Percentiles rank a stretch among this genome's conserved stretches.
phyloP scores from a whole-genome alignment of 345 rosid genomes.

The Hibiscus syriacus region DNA sequence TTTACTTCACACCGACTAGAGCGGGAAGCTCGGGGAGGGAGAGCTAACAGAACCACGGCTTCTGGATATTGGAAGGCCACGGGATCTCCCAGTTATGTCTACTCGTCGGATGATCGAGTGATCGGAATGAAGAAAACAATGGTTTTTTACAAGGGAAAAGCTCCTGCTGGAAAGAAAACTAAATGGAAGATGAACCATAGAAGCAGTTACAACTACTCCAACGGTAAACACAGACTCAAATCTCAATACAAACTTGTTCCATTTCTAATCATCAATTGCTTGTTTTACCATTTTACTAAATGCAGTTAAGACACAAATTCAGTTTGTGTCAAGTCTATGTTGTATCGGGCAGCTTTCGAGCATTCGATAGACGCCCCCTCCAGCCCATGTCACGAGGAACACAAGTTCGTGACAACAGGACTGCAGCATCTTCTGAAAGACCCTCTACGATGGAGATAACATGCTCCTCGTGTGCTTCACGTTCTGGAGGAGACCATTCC shows the following conservation, averaged over 20 bases:
- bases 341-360: constrained; percentile 61
- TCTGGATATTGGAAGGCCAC: constrained; percentile 98
- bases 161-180: constrained; percentile 75
- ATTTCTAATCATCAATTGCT: constrained; percentile 16
- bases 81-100: constrained; percentile 80
- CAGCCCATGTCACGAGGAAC: constrained; percentile 26
- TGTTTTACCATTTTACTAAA: constrained; percentile 14
- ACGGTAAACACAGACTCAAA: constrained; percentile 21
- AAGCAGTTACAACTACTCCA: constrained; percentile 34
- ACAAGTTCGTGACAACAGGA: constrained; percentile 19
- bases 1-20: constrained; percentile 85
- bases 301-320: constrained; percentile 73
- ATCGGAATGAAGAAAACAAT: constrained; percentile 84
- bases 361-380: constrained; percentile 87
- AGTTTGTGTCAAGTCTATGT: constrained; percentile 82
- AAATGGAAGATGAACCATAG: constrained; percentile 95
- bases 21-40: constrained; percentile 80
- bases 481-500: constrained; percentile 33
- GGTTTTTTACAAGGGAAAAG: constrained; percentile 90
- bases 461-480: constrained; percentile 42
- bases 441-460: constrained; percentile 17
- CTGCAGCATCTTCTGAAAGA: constrained; percentile 24
- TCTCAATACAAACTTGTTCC: neutral
- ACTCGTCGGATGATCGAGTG: constrained; percentile 53
- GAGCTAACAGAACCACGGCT: constrained; percentile 66